Evolutionary conservation across 148 eudicot species (phyloP).

Genomic region (Beta vulgaris): DNA sequence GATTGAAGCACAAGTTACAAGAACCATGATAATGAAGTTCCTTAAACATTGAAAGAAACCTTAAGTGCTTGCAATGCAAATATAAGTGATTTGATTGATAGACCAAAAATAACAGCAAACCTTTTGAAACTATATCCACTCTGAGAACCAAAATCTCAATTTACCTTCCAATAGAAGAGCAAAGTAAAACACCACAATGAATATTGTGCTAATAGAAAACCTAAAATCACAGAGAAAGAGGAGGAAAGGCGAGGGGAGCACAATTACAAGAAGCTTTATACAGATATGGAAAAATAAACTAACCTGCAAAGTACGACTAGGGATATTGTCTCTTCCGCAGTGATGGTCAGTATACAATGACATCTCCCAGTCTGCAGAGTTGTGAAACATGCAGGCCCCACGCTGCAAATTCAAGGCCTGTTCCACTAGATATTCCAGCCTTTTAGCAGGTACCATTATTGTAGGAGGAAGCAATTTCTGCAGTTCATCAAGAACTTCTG

Average conservation of each 20-base stretch:
- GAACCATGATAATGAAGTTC: background rate
- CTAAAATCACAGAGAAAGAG: background rate
- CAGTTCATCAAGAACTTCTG: constrained; percentile 62
- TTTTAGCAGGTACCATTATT: constrained; percentile 59
- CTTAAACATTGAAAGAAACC: background rate
- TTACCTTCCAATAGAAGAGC: background rate
- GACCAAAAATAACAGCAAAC: background rate
- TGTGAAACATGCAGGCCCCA: constrained; percentile 62
- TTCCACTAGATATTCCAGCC: constrained; percentile 75
- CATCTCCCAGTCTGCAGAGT: constrained; percentile 57
- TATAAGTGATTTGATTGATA: too few relatives aligned
- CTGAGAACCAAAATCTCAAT: background rate
- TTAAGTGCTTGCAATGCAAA: too few relatives aligned
- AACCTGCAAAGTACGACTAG: constrained; percentile 75
- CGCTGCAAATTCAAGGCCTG: constrained; percentile 73
- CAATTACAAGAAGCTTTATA: background rate
- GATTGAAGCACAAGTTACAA: too few relatives aligned
- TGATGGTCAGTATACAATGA: constrained; percentile 73
- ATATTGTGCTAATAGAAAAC: background rate
- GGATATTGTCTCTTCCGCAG: constrained; percentile 79
- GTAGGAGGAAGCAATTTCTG: constrained; percentile 65
- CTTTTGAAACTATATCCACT: background rate
- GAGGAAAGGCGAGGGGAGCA: background rate
- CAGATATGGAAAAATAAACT: constrained; percentile 4
- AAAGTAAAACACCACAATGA: background rate